A percentile compares a stretch with the other conserved stretches of the same genome.
phyloP scores from a whole-genome alignment of 305 asterid genomes.

The Withania somnifera region DNA sequence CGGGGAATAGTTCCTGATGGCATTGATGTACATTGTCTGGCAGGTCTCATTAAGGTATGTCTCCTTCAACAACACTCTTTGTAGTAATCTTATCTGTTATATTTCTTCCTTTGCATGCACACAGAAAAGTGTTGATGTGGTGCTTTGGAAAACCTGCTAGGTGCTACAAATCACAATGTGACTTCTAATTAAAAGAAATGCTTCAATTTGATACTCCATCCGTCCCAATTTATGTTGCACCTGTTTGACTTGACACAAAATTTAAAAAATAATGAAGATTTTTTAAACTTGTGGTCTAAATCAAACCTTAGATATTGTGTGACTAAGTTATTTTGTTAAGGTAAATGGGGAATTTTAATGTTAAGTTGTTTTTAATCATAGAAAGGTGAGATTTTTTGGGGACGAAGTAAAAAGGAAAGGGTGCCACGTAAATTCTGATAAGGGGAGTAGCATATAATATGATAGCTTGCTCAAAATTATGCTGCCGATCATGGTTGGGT shows the following conservation, averaged over 20 bases:
- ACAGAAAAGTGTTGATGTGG: neutral
- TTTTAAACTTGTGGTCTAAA: no score
- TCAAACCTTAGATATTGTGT: no score
- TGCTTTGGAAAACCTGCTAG: neutral
- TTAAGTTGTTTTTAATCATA: no score
- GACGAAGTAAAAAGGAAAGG: no score
- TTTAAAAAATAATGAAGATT: no score
- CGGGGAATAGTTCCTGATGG: slow-evolving; percentile 75
- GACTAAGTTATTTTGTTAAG: no score
- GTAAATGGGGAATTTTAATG: no score
- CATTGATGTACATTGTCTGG: slow-evolving; percentile 90
- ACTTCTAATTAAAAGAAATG: neutral
- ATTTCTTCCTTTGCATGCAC: neutral
- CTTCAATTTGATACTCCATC: neutral
- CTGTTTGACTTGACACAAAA: no score
- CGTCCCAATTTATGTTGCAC: no score
- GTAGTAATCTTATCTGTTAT: neutral
- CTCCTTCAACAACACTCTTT: neutral
- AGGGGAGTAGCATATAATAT: neutral
- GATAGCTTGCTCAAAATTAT: neutral
- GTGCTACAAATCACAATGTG: neutral
- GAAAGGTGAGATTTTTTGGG: no score
- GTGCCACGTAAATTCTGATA: no score
- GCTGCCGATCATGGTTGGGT: neutral
- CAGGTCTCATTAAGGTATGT: slow-evolving; percentile 78